Percentiles rank a stretch among this genome's conserved stretches.
Conservation (phyloP, 352 stramenopile species). For the Bremia lactucae region DNA sequence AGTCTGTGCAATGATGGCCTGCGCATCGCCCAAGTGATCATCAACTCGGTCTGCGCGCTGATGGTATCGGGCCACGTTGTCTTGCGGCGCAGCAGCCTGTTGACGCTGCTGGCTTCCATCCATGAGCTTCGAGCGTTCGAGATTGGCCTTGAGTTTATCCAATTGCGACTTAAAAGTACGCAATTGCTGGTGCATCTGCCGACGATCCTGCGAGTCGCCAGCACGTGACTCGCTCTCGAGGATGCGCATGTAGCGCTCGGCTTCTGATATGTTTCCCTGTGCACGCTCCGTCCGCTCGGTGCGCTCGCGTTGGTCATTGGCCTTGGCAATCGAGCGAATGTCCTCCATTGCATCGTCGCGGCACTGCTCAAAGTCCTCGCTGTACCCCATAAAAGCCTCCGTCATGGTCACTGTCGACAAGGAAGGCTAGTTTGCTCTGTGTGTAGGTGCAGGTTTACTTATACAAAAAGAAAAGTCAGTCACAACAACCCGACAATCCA, state of each 20-base stretch:
- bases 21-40: slow-evolving; percentile 56
- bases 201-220: slow-evolving; percentile 65
- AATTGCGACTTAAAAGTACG: slow-evolving; percentile 77
- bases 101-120: slow-evolving; percentile 60
- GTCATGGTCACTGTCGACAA: slow-evolving; percentile 34
- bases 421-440: slow-evolving; percentile 1
- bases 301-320: slow-evolving; percentile 23
- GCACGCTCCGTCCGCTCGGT: slow-evolving; percentile 42
- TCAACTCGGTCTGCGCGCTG: slow-evolving; percentile 60
- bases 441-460: slow-evolving; percentile 3
- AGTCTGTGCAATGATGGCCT: slow-evolving; percentile 55
- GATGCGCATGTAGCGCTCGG: slow-evolving; percentile 76
- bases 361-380: slow-evolving; percentile 79
- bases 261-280: slow-evolving; percentile 61
- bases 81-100: slow-evolving; percentile 31
- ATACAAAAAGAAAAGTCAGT: slow-evolving; percentile 22
- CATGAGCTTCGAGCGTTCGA: slow-evolving; percentile 70
- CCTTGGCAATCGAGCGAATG: slow-evolving; percentile 51
- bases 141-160: slow-evolving; percentile 78
- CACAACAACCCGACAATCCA: slow-evolving; percentile 28
- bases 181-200: slow-evolving; percentile 78
- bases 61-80: slow-evolving; percentile 67
- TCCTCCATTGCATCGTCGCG: slow-evolving; percentile 64
- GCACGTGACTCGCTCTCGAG: slow-evolving; percentile 73
- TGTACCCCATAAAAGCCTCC: slow-evolving; percentile 69